Base-by-base conservation (phyloP, 805 yeast genomes). In the Suhomyces canberraensis region DNA sequence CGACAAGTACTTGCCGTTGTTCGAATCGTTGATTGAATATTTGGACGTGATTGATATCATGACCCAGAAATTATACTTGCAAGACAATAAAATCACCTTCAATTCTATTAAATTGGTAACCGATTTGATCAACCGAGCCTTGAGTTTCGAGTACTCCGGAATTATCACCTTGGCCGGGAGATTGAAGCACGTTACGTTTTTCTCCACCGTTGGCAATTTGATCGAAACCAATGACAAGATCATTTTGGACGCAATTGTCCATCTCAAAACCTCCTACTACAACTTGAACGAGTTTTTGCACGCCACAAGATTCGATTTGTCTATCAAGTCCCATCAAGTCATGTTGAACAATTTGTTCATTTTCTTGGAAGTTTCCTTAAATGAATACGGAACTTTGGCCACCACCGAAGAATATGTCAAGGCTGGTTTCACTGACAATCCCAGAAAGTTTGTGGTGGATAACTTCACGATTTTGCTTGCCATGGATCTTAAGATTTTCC, bases 401-500 rank as follows among this genome's bases (percentile, higher is more conserved):
- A 58, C 69, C 9, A 44, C 61, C 4, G 71, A 67, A 35, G 77
- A 72, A 37, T 73, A 63, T 35, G 52, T 60, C 8, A 69, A 62
- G 41, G 73, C 76, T 9, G 78, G 78, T 1, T 64, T 73, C 39
- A 64, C 75, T 8, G 61, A 61, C 11, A 58, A 70, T 42, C 77
- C 78, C 1, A 50, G 51, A 20, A 53, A 59, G 18, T 69, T 64
- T 40, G 70, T 76, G 3, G 52, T 61, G 16, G 66, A 64, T 3
- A 63, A 71, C 36, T 76, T 69, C 50, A 55, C 78, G 4, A 56
- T 78, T 16, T 61, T 78, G 31, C 69, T 75, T 31, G 72, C 79
- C 2, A 66, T 75, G 58, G 80, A 78, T 48, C 58, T 81, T 33
- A 66, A 71, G 42, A 62, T 69, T 25, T 79, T 82, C 50, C 57